phyloP scores from a whole-genome alignment of 352 stramenopile species.

The Globisporangium spinosum region DNA sequence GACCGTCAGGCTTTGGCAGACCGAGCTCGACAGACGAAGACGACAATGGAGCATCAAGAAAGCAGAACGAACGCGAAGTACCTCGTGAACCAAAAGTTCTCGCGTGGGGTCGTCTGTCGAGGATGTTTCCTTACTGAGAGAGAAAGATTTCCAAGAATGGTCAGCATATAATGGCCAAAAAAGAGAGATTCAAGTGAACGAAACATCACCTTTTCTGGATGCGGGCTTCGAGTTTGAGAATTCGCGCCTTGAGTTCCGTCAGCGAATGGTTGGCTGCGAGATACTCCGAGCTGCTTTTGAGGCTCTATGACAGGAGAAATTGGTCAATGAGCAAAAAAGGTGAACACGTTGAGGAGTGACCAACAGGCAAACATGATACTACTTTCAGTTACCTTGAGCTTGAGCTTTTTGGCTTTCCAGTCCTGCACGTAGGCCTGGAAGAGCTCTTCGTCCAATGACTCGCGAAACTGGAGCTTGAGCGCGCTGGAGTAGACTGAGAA shows the following conservation, averaged over 20 bases:
- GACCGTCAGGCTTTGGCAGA: background rate
- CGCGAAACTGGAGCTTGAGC: constrained; percentile 56
- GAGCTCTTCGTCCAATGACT: constrained; percentile 50
- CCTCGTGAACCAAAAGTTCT: constrained; percentile 8
- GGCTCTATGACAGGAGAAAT: background rate
- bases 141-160: background rate
- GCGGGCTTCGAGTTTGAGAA: constrained; percentile 1
- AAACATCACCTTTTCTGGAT: constrained; percentile 4
- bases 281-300: background rate
- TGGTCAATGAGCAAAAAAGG: background rate
- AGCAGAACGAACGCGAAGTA: background rate
- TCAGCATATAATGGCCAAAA: background rate
- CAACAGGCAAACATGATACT: no score
- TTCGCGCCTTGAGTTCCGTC: background rate
- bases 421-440: constrained; percentile 55
- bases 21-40: background rate
- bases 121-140: constrained; percentile 7
- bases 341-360: no score
- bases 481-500: constrained; percentile 53
- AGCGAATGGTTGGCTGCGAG: background rate
- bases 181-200: background rate
- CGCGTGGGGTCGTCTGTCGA: constrained; percentile 9
- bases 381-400: constrained; percentile 23
- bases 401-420: constrained; percentile 30
- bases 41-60: background rate